Base-by-base conservation (phyloP, 2,329 filamentous ascomycete genomes). In the Pseudonectria buxi region DNA sequence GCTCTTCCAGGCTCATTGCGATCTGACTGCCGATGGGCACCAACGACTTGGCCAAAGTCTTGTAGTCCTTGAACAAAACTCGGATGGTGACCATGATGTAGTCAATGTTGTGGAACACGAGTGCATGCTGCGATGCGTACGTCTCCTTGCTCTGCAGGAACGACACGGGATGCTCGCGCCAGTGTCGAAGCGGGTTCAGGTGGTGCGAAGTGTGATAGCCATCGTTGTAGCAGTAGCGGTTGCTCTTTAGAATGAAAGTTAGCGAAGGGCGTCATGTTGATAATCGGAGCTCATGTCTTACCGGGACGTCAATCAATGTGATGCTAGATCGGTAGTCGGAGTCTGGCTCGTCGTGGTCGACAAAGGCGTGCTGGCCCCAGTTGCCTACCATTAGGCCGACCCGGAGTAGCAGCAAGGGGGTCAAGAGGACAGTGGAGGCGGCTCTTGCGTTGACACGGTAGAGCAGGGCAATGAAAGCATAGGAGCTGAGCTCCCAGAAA, bases 131-230 rank as follows among this genome's bases (percentile, higher is more conserved):
- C 7, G 67, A 59, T 0, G 74, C 68, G 50, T 89, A 90, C 3
- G 69, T 71, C 15, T 73, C 62, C 59, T 86, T 87, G 30, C 78
- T 74, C 47, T 78, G 71, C 2, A 89, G 64, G 59, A 90, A 87
- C 6, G 83, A 75, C 10, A 78, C 67, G 0, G 85, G 85, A 49
- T 89, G 85, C 14, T 89, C 82, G 38, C 85, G 78, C 85, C 85
- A 90, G 63, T 89, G 86, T 2, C 85, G 76, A 18, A 76, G 71
- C 1, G 83, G 84, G 60, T 88, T 86, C 33, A 88, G 73, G 50
- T 88, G 84, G 54, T 88, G 85, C 13, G 82, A 86, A 6, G 83
- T 88, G 60, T 88, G 83, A 58, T 87, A 88, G 45, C 84, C 84
- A 50, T 88, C 84, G 49, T 89, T 88, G 71, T 81, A 88, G 63